Percentiles rank a stretch among this genome's conserved stretches.
Conservation (phyloP, 2,329 filamentous ascomycete species). For the Botryotinia narcissicola region DNA sequence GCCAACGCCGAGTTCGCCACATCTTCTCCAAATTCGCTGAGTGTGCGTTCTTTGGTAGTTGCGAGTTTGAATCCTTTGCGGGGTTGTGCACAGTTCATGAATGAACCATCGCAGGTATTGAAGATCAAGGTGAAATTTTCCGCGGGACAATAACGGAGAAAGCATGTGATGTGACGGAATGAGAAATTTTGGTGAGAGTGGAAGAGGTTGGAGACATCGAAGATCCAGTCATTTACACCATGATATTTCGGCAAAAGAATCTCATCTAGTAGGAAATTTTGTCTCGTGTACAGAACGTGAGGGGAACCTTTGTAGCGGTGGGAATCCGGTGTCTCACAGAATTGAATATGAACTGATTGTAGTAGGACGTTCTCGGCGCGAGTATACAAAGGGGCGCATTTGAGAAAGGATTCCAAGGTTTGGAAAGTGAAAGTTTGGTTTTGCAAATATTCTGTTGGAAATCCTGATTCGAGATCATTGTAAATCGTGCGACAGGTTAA, state of each 20-base stretch:
- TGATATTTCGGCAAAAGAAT: background rate
- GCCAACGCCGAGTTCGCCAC: no score
- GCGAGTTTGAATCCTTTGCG: background rate
- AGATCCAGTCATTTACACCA: background rate
- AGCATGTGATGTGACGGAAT: background rate
- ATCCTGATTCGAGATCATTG: background rate
- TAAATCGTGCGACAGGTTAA: background rate
- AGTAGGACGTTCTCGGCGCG: background rate
- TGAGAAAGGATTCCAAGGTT: background rate
- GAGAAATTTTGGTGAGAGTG: background rate
- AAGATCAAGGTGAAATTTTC: background rate
- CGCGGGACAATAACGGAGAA: background rate
- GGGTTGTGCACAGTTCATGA: background rate
- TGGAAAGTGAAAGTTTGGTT: background rate
- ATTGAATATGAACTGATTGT: background rate
- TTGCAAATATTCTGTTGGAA: background rate
- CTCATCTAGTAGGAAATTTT: background rate
- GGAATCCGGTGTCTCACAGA: background rate
- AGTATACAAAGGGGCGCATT: background rate
- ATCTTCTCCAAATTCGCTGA: background rate
- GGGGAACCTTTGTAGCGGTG: background rate
- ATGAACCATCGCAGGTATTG: background rate
- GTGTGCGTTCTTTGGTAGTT: rapidly evolving
- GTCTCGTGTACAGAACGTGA: background rate
- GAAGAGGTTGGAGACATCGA: background rate